phyloP scores from a whole-genome alignment of 176 grass and related monocot genomes.

The Bromus sterilis region DNA sequence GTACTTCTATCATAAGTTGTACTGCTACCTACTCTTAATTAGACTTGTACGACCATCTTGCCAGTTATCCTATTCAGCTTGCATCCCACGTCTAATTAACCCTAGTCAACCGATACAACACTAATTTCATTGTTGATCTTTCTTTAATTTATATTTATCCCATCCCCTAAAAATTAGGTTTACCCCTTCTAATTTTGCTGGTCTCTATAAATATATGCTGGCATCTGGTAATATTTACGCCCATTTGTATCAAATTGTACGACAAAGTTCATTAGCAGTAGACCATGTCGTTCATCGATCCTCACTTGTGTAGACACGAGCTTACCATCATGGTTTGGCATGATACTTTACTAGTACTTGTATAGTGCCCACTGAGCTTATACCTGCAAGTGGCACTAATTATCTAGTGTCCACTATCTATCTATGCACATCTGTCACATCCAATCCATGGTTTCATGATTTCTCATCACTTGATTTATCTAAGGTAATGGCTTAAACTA shows the following conservation, averaged over 20 bases:
- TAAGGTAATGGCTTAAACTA: background rate
- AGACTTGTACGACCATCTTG: background rate
- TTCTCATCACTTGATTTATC: no score
- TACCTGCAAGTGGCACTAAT: constrained; percentile 4
- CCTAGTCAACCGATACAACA: no score
- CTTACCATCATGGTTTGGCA: background rate
- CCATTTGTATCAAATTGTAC: background rate
- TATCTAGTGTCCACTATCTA: background rate
- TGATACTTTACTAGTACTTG: no score
- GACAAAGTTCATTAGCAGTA: constrained; percentile 3
- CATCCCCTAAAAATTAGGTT: no score
- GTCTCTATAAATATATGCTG: no score
- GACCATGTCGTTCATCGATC: background rate
- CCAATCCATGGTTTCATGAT: no score
- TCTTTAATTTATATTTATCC: background rate
- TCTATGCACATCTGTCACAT: background rate
- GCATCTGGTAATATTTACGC: background rate
- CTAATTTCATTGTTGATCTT: no score
- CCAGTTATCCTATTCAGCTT: background rate
- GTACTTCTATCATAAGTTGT: background rate
- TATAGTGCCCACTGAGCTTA: background rate
- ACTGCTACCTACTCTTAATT: background rate
- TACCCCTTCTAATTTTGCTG: background rate
- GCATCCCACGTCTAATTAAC: no score
- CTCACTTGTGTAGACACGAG: background rate